Evolutionary conservation across 2,329 filamentous ascomycete species (phyloP).

Genomic region (Didymella pomorum): DNA sequence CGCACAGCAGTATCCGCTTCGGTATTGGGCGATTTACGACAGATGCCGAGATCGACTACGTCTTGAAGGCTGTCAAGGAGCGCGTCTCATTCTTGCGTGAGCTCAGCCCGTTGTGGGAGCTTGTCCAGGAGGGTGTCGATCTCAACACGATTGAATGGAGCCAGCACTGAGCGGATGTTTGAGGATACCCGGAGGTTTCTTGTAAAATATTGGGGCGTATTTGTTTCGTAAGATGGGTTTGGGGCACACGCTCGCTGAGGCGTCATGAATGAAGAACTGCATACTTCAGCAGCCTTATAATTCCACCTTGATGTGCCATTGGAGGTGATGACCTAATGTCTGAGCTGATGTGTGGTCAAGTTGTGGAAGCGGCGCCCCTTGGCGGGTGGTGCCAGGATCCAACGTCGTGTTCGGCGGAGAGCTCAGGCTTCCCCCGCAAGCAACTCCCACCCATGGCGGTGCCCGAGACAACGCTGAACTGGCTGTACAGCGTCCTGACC

Average conservation of each 20-base stretch:
- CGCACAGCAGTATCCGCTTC: constrained; percentile 96
- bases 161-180: constrained; percentile 72
- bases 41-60: constrained; percentile 94
- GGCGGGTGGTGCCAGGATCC: not conserved
- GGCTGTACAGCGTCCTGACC: constrained; percentile 90
- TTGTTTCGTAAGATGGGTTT: constrained; percentile 19
- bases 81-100: constrained; percentile 92
- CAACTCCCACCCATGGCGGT: constrained; percentile 64
- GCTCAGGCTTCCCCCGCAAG: constrained; percentile 37
- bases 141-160: constrained; percentile 98
- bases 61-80: constrained; percentile 90
- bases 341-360: not conserved
- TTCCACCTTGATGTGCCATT: not conserved
- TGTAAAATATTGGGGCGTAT: constrained; percentile 37
- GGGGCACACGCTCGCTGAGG: constrained; percentile 37
- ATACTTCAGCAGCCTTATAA: not conserved
- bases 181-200: constrained; percentile 21
- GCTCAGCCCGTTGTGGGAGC: constrained; percentile 93
- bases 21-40: constrained; percentile 98
- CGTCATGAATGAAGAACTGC: constrained; percentile 15
- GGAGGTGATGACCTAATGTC: not conserved
- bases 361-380: constrained; percentile 9
- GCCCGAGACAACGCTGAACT: constrained; percentile 89
- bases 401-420: constrained; percentile 2
- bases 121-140: constrained; percentile 96